Base-by-base conservation (phyloP, 208 protist species). In the Leishmania tropica region DNA sequence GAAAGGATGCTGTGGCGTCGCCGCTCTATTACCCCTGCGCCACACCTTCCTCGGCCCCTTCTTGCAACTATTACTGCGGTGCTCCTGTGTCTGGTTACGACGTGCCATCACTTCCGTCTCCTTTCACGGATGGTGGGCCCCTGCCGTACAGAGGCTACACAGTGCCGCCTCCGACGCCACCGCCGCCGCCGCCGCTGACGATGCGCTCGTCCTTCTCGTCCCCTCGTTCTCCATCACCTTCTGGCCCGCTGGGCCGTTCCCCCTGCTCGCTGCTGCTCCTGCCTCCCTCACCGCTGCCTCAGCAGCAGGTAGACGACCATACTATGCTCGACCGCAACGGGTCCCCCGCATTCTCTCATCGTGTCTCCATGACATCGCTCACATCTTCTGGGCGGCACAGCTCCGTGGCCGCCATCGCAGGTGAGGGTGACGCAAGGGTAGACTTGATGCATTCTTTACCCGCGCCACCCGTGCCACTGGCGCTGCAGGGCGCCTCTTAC, bases 21-120 rank as follows among this genome's bases (percentile, higher is more conserved):
- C 64, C 60, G 45, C 0, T 72, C 45, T 80, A 70, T n/a, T 80
- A 70, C 62, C 64, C 51, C 4, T 70, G 48, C 37, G 60, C 76
- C 7, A 17, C 76, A 3, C 21, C 60, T 19, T 70, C 73, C 10
- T 42, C 75, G 10, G 8, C 37, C 7, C 15, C 10, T 53, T n/a
- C 51, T 15, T 40, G 13, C 45, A 24, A 1, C 40, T 70, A 51
- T 47, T 79, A 42, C 58, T 3, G 37, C 24, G 58, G 31, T 54
- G 31, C 31, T 51, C 70, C 45, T 13, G 42, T 53, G 8, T 7
- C 42, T 1, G 28, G 70, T 1, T 37, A 53, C 47, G 42, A 31
- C 13, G 21, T 54, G 21, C 15, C 47, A 24, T n/a, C 17, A 28
- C 11, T 10, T 54, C 3, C 71, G 28, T 60, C 48, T 54, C 54